Conservation (phyloP, 805 yeast species). For the Kuraishia cidri region DNA sequence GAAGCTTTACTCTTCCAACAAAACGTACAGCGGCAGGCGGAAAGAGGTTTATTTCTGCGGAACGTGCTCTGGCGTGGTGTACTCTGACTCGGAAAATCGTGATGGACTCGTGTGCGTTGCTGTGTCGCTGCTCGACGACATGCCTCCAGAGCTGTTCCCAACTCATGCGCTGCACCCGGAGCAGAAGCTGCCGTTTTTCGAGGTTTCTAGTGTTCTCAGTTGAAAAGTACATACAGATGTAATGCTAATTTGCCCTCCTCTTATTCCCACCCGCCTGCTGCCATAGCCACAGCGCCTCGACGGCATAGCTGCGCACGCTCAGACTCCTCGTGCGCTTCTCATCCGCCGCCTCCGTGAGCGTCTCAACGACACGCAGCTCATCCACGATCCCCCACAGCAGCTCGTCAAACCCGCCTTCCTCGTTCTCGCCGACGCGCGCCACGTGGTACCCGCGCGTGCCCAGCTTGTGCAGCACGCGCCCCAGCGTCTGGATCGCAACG, state of each 20-base stretch:
- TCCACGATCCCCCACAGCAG: slow-evolving; percentile 71
- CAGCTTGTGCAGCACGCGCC: slow-evolving; percentile 76
- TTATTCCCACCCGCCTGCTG: slow-evolving; percentile 37
- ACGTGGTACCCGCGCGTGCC: slow-evolving; percentile 47
- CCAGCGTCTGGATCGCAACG: slow-evolving; percentile 78
- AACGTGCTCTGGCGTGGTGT: too few species aligned
- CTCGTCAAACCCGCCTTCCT: slow-evolving; percentile 21
- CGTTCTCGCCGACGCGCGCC: slow-evolving; percentile 12
- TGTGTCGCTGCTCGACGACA: too few species aligned
- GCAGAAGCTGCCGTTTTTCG: too few species aligned
- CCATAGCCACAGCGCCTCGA: slow-evolving; percentile 91
- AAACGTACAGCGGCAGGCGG: too few species aligned
- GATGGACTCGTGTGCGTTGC: too few species aligned
- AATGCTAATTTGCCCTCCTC: background rate
- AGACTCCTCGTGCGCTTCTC: slow-evolving; percentile 54
- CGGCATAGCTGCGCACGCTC: slow-evolving; percentile 74
- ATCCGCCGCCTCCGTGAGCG: slow-evolving; percentile 60
- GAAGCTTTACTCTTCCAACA: too few species aligned
- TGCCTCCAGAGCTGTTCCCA: too few species aligned
- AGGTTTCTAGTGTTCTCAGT: too few species aligned
- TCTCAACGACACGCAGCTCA: slow-evolving; percentile 51
- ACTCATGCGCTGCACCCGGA: too few species aligned
- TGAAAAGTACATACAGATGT: too few species aligned
- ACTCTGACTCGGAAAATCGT: too few species aligned
- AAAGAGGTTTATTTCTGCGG: too few species aligned